Conservation (phyloP, 2,329 filamentous ascomycete genomes). For the Xylaria sp. region DNA sequence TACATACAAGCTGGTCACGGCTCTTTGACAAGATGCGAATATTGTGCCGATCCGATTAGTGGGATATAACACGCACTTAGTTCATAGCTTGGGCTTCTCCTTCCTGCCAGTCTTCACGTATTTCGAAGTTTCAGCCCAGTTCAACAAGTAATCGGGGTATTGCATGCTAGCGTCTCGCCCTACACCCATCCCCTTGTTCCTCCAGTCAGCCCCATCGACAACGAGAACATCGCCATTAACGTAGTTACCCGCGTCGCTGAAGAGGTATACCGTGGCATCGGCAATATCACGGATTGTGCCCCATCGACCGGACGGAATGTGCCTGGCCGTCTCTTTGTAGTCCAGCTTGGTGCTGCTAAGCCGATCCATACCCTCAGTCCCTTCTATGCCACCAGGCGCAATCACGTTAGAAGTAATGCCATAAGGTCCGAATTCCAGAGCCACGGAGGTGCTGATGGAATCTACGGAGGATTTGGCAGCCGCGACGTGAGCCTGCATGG, state of each 20-base stretch:
- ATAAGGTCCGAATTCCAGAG: constrained; percentile 89
- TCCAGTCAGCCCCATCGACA: constrained; percentile 73
- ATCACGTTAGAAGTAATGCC: constrained; percentile 91
- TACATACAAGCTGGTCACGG: background rate
- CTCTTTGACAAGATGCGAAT: background rate
- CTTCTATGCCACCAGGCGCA: constrained; percentile 84
- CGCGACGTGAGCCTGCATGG: constrained; percentile 88
- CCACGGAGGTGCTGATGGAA: constrained; percentile 80
- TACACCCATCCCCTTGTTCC: constrained; percentile 59
- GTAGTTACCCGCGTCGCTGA: constrained; percentile 86
- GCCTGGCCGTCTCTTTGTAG: constrained; percentile 51
- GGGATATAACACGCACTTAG: background rate
- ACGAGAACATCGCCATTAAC: constrained; percentile 86
- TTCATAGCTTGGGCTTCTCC: constrained; percentile 56
- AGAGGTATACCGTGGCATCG: constrained; percentile 90
- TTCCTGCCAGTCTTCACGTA: constrained; percentile 55
- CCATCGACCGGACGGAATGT: constrained; percentile 78
- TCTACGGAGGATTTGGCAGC: constrained; percentile 94
- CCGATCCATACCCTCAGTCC: constrained; percentile 83
- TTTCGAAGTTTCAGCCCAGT: constrained; percentile 53
- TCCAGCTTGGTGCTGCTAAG: constrained; percentile 59
- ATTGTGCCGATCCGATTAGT: background rate
- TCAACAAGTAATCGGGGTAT: constrained; percentile 64
- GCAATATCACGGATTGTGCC: constrained; percentile 89
- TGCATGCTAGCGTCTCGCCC: constrained; percentile 61